phyloP scores from a whole-genome alignment of 78 protist genomes.

The Blattamonas nauphoetae region DNA sequence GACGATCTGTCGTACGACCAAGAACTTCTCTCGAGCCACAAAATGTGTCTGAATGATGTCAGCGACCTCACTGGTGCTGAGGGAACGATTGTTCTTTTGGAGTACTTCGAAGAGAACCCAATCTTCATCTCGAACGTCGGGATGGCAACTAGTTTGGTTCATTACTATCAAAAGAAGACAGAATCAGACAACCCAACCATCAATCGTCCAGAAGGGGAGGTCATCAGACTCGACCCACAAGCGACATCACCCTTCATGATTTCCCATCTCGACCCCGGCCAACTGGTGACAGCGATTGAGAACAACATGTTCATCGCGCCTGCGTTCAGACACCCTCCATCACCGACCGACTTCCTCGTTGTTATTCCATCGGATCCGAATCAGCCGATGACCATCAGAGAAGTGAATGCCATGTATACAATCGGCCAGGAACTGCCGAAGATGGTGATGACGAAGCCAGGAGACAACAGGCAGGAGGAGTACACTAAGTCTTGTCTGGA shows the following conservation, averaged over 20 bases:
- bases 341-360: conserved; percentile 40
- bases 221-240: conserved; percentile 25
- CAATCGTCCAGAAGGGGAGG: conserved; percentile 32
- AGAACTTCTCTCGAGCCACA: too few species aligned
- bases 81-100: conserved; percentile 42
- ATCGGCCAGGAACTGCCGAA: not conserved
- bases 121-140: conserved; percentile 43
- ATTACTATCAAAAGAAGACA: conserved; percentile 30
- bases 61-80: conserved; percentile 50
- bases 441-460: not conserved
- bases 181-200: not conserved
- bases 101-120: conserved; percentile 53
- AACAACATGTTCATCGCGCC: conserved; percentile 55
- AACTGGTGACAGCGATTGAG: conserved; percentile 24
- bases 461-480: not conserved
- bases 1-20: too few species aligned
- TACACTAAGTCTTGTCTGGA: not conserved
- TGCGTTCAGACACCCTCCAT: conserved; percentile 27
- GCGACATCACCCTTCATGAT: conserved; percentile 50
- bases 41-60: conserved; percentile 3
- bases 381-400: not conserved
- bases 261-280: conserved; percentile 45
- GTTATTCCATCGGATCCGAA: not conserved
- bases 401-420: not conserved
- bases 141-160: conserved; percentile 42